Evolutionary conservation across 495 filamentous ascomycete species (phyloP).

Genomic region (Penicillium samsonianum): DNA sequence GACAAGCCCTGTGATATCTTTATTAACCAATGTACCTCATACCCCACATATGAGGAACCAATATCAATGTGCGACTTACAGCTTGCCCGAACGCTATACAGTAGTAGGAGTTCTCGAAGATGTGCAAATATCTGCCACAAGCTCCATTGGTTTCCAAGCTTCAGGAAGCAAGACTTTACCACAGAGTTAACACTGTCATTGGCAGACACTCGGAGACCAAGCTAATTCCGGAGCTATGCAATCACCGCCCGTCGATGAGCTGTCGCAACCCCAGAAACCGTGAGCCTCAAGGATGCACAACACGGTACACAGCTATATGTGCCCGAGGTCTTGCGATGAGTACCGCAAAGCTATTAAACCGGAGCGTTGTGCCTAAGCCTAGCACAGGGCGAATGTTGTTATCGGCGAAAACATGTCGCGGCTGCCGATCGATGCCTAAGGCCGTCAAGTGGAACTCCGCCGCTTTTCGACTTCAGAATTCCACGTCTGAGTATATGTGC

Average conservation of each 20-base stretch:
- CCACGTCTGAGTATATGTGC: not conserved
- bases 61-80: slow-evolving; percentile 1
- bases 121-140: not conserved
- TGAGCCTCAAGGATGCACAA: not conserved
- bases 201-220: not conserved
- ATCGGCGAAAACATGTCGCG: slow-evolving; percentile 16
- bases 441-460: slow-evolving; percentile 5
- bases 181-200: not conserved
- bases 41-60: not conserved
- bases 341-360: not conserved
- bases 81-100: not conserved
- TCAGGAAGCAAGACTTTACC: not conserved
- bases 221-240: not conserved
- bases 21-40: not conserved
- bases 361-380: not conserved
- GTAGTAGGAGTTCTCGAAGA: not conserved
- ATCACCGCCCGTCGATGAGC: not conserved
- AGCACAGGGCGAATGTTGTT: slow-evolving; percentile 8
- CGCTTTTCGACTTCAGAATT: slow-evolving; percentile 8
- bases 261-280: not conserved
- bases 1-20: slow-evolving; percentile 1
- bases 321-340: not conserved
- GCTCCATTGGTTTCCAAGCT: not conserved
- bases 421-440: slow-evolving; percentile 8
- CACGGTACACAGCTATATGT: not conserved